These are phyloP conservation scores for Calocera viscosa DNA, from an alignment of 768 basidiomycete genomes.

Conservation along the genomic window DNA sequence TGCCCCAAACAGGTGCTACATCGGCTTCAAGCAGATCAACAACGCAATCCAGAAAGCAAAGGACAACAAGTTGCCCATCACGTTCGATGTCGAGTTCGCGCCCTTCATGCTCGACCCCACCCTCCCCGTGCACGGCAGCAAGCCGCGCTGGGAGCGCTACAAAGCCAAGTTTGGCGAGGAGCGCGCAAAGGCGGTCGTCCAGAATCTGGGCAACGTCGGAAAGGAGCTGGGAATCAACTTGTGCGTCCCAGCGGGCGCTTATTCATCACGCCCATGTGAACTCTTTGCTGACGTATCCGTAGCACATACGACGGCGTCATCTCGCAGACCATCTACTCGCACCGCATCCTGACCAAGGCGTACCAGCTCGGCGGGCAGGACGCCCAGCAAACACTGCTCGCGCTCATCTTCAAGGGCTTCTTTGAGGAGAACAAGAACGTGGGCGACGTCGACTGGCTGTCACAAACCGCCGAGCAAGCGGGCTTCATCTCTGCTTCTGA, in stretches of 20 bases:
- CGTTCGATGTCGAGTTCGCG: constrained; percentile 36
- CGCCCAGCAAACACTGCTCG: constrained; percentile 45
- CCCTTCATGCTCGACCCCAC: constrained; percentile 37
- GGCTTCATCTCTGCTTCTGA: constrained; percentile 48
- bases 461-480: constrained; percentile 42
- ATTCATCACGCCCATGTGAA: not conserved
- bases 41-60: constrained; percentile 27
- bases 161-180: constrained; percentile 40
- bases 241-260: constrained; percentile 29
- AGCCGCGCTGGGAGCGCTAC: constrained; percentile 12
- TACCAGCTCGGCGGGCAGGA: constrained; percentile 48
- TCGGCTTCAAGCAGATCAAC: constrained; percentile 32
- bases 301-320: constrained; percentile 51
- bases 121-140: constrained; percentile 18
- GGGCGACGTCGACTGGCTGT: constrained; percentile 44
- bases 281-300: constrained; percentile 10
- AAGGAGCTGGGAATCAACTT: constrained; percentile 46
- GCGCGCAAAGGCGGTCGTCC: constrained; percentile 32
- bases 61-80: constrained; percentile 22
- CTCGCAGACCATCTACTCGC: constrained; percentile 53
- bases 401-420: constrained; percentile 51
- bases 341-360: constrained; percentile 60
- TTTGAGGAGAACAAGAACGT: constrained; percentile 55
- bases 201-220: constrained; percentile 39
- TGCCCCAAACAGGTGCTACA: constrained; percentile 26